Conservation (phyloP, 2,329 filamentous ascomycete species). For the Bipolaris victoriae region DNA sequence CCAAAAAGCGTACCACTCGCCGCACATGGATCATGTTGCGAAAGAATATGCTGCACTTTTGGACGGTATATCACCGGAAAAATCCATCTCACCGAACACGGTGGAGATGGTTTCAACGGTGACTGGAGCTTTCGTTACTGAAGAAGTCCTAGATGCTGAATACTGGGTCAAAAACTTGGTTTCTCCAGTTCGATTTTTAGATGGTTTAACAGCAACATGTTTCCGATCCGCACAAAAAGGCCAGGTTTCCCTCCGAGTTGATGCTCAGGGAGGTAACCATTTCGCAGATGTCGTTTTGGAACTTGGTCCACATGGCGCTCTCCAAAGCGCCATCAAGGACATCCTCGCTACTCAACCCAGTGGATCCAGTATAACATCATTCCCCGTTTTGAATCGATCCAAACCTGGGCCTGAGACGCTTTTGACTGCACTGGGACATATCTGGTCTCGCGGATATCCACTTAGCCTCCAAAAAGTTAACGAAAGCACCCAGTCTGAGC, state of each 20-base stretch:
- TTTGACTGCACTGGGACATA: background rate
- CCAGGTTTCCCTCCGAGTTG: constrained; percentile 3
- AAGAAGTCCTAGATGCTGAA: background rate
- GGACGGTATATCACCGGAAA: background rate
- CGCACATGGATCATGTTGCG: constrained; percentile 15
- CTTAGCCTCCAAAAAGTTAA: background rate
- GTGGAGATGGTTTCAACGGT: background rate
- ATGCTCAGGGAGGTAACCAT: background rate
- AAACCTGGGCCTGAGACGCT: background rate
- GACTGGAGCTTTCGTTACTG: background rate
- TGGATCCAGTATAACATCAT: background rate
- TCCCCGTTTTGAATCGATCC: constrained; percentile 1
- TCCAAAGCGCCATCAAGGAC: constrained; percentile 37
- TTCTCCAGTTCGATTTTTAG: constrained; percentile 8
- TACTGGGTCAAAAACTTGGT: constrained; percentile 15
- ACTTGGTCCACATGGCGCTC: constrained; percentile 54
- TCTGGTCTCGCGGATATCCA: background rate
- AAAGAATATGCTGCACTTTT: constrained; percentile 1
- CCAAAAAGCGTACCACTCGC: constrained; percentile 54
- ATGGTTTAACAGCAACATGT: background rate
- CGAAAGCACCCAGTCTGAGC: constrained; percentile 1
- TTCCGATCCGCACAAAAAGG: constrained; percentile 1
- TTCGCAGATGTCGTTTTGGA: constrained; percentile 39
- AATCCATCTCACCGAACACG: background rate
- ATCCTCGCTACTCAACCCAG: constrained; percentile 5